Evolutionary conservation across 306 rosid species (phyloP), one percentile per base, ranked within the genome.

Genomic region (Begonia peltatifolia): DNA sequence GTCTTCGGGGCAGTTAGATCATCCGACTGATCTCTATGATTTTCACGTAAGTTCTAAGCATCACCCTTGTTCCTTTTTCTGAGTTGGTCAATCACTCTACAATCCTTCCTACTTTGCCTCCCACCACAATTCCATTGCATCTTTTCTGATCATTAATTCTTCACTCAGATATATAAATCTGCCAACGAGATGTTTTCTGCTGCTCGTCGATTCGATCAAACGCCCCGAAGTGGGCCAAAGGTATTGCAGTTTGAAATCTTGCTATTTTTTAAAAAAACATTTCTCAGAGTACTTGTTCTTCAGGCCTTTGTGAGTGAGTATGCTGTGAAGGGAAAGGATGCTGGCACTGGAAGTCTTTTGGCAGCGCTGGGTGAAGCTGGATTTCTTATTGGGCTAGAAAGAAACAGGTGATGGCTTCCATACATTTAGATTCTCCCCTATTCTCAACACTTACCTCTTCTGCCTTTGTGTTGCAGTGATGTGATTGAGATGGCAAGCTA

Each of bases 251-350:
- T 30, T 7, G 6, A 18, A 20, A 25, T 47, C 15, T 22, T 14
- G 38, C 57, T 20, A 15, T 52, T 44, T 12, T 55, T 41, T 46
- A 56, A 3, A 25, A 25, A 25, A 25, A 25, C 35, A 25, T 25
- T 20, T 20, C 38, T 5, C 38, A 30, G 38, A 25, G 2, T 17
- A 55, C 41, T 22, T 48, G 54, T 30, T 17, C 51, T 68, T 53
- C 74, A 90, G 99, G 99, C 95, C 61, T 90, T 90, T 69, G 89
- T 88, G 14, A 84, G 97, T 25, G 97, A 88, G 53, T 88, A 90
- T 70, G 99, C 99, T 13, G 95, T 90, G 61, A 82, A 79, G 0
- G 81, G 79, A 64, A 71, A 71, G 57, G 80, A 66, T 57, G 95
- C 86, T 47, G 99, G 95, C 30, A 60, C 5, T 12, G 99, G 99